Conservation (phyloP, 2,329 filamentous ascomycete genomes). For the Helotiales sp. region DNA sequence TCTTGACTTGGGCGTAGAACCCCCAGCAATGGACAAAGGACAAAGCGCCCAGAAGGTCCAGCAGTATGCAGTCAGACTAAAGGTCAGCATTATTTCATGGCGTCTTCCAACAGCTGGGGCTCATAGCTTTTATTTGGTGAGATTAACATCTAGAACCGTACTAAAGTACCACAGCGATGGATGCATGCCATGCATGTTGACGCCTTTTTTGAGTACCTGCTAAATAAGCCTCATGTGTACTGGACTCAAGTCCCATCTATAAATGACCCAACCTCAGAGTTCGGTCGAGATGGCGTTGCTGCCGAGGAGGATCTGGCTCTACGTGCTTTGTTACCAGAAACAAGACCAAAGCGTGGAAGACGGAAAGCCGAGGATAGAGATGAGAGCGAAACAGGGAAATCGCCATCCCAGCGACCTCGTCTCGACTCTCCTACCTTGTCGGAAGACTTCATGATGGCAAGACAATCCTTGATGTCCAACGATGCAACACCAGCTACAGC, state of each 20-base stretch:
- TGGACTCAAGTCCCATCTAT: slow-evolving; percentile 72
- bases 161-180: slow-evolving; percentile 66
- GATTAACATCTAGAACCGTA: not conserved
- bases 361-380: slow-evolving; percentile 60
- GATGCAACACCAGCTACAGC: slow-evolving; percentile 42
- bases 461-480: slow-evolving; percentile 37
- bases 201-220: slow-evolving; percentile 89
- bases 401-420: slow-evolving; percentile 60
- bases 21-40: slow-evolving; percentile 76
- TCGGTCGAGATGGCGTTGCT: slow-evolving; percentile 76
- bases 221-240: slow-evolving; percentile 76
- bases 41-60: slow-evolving; percentile 93
- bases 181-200: slow-evolving; percentile 96
- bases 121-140: not conserved
- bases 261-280: slow-evolving; percentile 60
- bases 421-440: slow-evolving; percentile 52
- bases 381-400: slow-evolving; percentile 53
- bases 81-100: slow-evolving; percentile 53
- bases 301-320: slow-evolving; percentile 88
- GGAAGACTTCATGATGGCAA: slow-evolving; percentile 39
- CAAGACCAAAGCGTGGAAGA: slow-evolving; percentile 60
- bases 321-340: slow-evolving; percentile 78
- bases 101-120: not conserved
- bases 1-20: slow-evolving; percentile 83
- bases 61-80: slow-evolving; percentile 89